Evolutionary conservation across 2,329 filamentous ascomycete genomes (phyloP).

Genomic region (Phialophora macrospora): DNA sequence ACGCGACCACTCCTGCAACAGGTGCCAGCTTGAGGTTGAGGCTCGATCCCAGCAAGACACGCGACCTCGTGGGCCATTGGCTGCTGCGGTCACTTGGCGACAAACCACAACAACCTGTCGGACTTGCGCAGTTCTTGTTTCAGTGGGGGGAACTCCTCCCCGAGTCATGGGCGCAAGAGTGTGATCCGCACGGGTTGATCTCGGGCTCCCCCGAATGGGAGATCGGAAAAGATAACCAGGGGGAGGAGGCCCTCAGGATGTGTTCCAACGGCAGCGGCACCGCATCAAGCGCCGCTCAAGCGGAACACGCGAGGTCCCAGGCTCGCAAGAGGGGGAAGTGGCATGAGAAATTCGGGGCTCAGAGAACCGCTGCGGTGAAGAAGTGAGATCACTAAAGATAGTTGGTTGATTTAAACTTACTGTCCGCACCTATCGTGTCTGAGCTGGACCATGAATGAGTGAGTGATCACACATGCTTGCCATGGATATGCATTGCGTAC

Average conservation of each 20-base stretch:
- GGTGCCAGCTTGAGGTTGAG: neutral
- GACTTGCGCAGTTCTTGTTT: slow-evolving; percentile 16
- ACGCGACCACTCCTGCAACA: neutral
- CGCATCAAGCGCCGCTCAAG: neutral
- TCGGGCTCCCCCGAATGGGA: slow-evolving; percentile 9
- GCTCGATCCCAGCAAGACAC: slow-evolving; percentile 5
- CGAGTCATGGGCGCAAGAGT: slow-evolving; percentile 32
- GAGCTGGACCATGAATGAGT: too few relatives aligned
- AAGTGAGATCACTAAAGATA: neutral
- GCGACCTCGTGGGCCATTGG: slow-evolving; percentile 21
- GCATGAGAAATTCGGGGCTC: slow-evolving; percentile 41
- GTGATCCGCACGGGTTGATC: slow-evolving; percentile 23
- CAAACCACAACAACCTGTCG: neutral
- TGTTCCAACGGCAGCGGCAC: neutral
- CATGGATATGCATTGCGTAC: too few relatives aligned
- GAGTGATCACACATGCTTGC: too few relatives aligned
- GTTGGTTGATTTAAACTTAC: too few relatives aligned
- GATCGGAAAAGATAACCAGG: slow-evolving; percentile 8
- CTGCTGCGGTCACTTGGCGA: slow-evolving; percentile 11
- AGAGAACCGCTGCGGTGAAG: slow-evolving; percentile 25
- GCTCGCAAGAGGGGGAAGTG: slow-evolving; percentile 38
- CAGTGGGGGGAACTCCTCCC: slow-evolving; percentile 32
- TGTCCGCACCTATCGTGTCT: too few relatives aligned
- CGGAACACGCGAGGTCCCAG: slow-evolving; percentile 3
- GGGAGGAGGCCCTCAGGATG: slow-evolving; percentile 7